Evolutionary conservation across 1,284 basidiomycete species (phyloP).

Genomic region (Inonotus hispidus): DNA sequence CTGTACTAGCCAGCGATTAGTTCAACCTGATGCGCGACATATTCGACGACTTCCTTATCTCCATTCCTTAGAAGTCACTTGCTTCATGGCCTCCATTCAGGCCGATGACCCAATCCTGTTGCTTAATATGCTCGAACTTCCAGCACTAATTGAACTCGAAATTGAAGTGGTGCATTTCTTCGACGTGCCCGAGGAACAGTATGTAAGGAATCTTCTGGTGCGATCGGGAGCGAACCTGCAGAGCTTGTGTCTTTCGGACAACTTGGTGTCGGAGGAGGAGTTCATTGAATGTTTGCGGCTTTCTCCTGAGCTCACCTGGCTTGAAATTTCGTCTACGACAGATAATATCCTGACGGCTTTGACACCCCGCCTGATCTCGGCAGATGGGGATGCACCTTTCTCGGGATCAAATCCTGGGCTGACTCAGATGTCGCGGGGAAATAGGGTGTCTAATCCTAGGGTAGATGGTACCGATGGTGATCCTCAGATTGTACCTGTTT

Average conservation of each 20-base stretch:
- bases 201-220: not conserved
- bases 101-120: not conserved
- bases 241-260: not conserved
- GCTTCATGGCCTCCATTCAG: not conserved
- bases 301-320: not conserved
- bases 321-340: not conserved
- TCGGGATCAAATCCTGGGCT: not conserved
- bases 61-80: not conserved
- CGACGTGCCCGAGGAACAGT: not conserved
- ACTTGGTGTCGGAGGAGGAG: not conserved
- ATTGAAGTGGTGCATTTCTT: not conserved
- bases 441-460: not conserved
- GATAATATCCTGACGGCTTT: not conserved
- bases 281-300: not conserved
- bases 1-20: not conserved
- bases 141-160: not conserved
- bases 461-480: not conserved
- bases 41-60: not conserved
- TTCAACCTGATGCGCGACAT: not conserved
- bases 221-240: not conserved
- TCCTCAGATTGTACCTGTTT: not conserved
- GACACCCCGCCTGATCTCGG: not conserved
- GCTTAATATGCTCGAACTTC: constrained; percentile 6
- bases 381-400: not conserved
- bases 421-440: not conserved